Base-by-base conservation (phyloP, 2,329 filamentous ascomycete species). In the Diplocarpon rosae region DNA sequence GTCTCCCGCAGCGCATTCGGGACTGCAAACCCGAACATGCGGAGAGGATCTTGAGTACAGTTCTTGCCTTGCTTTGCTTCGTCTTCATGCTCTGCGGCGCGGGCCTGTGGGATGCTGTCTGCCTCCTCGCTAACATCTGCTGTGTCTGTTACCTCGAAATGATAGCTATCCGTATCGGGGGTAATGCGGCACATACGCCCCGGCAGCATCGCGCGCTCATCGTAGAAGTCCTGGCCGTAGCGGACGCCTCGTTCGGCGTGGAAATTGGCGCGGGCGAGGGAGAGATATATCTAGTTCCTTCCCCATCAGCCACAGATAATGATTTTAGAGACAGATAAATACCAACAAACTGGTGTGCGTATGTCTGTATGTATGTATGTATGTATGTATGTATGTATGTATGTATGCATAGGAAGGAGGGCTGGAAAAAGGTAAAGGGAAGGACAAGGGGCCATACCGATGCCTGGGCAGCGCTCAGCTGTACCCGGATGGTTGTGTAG, bases 211-310 rank as follows among this genome's bases (percentile, higher is more conserved):
- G 33, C 24, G 37, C 84, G 73, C 52, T 78, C 73, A 61, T 89
- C 83, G 59, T 85, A 90, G 57, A 76, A 73, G 55, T 85, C 80
- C 51, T 69, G 72, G 2, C 83, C 83, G 59, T 83, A 88, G 34
- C 76, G 69, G 49, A 76, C 61, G 28, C 79, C 74, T 11, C 75
- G 68, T 58, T 76, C 70, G n/a, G 75, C 76, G 24, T 75, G 68
- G 63, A 85, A 88, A 64, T 88, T 87, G 49, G 85, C 84, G 46
- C 83, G 75, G n/a, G 84, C 80, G 33, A 89, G 49, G 38, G 56
- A 41, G 27, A 56, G 53, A 33, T 53, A 47, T 36, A 56, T 47
- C 59, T 61, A 32, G 20, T 24, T 24, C 20, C 20, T 24, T 24
- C 4, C 20, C 20, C 3, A 24, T 24, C 7, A 24, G 20, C 20